Conservation (phyloP, 495 filamentous ascomycete genomes). For the Aspergillus funiculosus region DNA sequence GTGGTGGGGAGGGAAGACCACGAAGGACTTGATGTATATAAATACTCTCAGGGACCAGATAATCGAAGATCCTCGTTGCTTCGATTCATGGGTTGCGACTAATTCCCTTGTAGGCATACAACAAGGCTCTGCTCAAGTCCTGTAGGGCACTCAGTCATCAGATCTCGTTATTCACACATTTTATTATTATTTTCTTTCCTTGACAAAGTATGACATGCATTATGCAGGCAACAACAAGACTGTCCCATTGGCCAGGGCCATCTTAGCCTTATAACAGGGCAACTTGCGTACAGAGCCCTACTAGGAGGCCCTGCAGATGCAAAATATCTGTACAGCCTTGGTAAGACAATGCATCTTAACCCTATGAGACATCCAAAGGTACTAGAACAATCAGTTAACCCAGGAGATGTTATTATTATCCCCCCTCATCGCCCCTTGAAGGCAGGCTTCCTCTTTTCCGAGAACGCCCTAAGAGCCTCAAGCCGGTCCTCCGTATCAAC, state of each 20-base stretch:
- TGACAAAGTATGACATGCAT: background rate
- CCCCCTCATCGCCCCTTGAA: conserved; percentile 57
- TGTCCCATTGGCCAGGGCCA: no score
- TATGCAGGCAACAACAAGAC: background rate
- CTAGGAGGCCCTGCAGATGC: no score
- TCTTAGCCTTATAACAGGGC: no score
- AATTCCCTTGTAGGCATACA: no score
- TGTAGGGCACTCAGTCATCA: no score
- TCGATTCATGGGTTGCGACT: no score
- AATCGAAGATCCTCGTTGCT: background rate
- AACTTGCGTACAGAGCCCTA: no score
- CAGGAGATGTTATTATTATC: background rate
- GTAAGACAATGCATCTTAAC: no score
- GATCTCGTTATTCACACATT: no score
- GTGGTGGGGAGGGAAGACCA: background rate
- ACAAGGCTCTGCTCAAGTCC: background rate
- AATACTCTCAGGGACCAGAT: background rate
- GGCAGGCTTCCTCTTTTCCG: conserved; percentile 81
- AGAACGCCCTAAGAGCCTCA: conserved; percentile 82
- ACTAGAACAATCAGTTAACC: background rate
- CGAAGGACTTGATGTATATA: background rate
- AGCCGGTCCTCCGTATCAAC: conserved; percentile 75
- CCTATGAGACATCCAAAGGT: no score
- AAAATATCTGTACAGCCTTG: no score
- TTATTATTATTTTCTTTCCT: no score